Conservation (phyloP, 2,329 filamentous ascomycete genomes). For the Botrytis porri region DNA sequence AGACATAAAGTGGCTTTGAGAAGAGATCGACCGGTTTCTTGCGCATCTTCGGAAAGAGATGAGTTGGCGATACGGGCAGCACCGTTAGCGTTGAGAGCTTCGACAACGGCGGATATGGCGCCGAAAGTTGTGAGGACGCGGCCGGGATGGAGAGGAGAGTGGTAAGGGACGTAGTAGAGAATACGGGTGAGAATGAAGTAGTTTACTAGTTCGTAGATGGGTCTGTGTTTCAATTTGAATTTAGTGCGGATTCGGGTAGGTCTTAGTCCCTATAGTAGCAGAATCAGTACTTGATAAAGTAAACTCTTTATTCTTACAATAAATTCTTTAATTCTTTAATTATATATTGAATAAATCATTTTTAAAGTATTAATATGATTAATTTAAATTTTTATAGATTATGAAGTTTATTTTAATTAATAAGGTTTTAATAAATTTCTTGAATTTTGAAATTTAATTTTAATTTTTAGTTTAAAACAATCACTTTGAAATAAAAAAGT, state of each 20-base stretch:
- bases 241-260: background rate
- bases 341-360: too few relatives aligned
- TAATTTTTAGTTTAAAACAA: too few relatives aligned
- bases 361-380: too few relatives aligned
- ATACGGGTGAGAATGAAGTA: constrained; percentile 60
- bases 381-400: too few relatives aligned
- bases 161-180: constrained; percentile 59
- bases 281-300: too few relatives aligned
- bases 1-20: constrained; percentile 51
- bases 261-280: too few relatives aligned
- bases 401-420: too few relatives aligned
- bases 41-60: constrained; percentile 40
- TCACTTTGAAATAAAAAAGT: too few relatives aligned
- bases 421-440: too few relatives aligned
- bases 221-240: constrained; percentile 40
- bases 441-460: too few relatives aligned
- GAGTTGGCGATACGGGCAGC: constrained; percentile 49
- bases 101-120: constrained; percentile 47
- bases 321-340: too few relatives aligned
- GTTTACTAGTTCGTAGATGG: constrained; percentile 59
- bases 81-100: constrained; percentile 49
- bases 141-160: constrained; percentile 50
- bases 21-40: constrained; percentile 45
- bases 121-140: constrained; percentile 48
- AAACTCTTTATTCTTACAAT: too few relatives aligned